A percentile compares a stretch with the other conserved stretches of the same genome.
Evolutionary conservation across 257 asterid genomes (phyloP).

Genomic region (Gentiana straminea): DNA sequence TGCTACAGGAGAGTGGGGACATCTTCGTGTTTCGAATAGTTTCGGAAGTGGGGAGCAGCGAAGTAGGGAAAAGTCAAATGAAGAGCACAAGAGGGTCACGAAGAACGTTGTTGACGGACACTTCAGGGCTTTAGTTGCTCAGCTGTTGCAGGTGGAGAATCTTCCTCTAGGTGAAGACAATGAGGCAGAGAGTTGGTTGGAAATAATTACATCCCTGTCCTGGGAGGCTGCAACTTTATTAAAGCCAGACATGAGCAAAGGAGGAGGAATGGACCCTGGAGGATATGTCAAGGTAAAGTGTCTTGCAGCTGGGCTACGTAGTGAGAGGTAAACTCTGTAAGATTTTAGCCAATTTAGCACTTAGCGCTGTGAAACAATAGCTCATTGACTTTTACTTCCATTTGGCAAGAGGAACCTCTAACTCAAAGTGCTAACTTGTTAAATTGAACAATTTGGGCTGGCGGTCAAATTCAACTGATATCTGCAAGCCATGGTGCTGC

Average conservation of each 20-base stretch:
- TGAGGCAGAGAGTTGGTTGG: slow-evolving; percentile 83
- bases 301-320: slow-evolving; percentile 77
- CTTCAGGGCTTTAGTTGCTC: slow-evolving; percentile 86
- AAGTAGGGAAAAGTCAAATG: slow-evolving; percentile 74
- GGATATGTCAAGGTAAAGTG: slow-evolving; percentile 92
- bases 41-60: slow-evolving; percentile 79
- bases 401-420: too few species aligned
- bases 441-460: too few species aligned
- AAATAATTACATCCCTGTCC: slow-evolving; percentile 71
- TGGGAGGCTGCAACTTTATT: slow-evolving; percentile 95
- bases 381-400: too few species aligned
- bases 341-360: neutral
- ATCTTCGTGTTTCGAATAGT: slow-evolving; percentile 48
- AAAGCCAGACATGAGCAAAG: slow-evolving; percentile 85
- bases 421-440: too few species aligned
- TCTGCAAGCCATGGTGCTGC: too few species aligned
- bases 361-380: too few species aligned
- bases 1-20: slow-evolving; percentile 87
- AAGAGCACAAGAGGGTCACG: slow-evolving; percentile 68
- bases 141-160: slow-evolving; percentile 92
- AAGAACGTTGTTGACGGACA: slow-evolving; percentile 87
- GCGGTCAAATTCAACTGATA: too few species aligned
- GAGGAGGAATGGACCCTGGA: slow-evolving; percentile 98
- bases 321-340: slow-evolving; percentile 56
- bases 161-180: slow-evolving; percentile 60